Base-by-base conservation (phyloP, 495 filamentous ascomycete genomes). In the Cladorrhinum samala region DNA sequence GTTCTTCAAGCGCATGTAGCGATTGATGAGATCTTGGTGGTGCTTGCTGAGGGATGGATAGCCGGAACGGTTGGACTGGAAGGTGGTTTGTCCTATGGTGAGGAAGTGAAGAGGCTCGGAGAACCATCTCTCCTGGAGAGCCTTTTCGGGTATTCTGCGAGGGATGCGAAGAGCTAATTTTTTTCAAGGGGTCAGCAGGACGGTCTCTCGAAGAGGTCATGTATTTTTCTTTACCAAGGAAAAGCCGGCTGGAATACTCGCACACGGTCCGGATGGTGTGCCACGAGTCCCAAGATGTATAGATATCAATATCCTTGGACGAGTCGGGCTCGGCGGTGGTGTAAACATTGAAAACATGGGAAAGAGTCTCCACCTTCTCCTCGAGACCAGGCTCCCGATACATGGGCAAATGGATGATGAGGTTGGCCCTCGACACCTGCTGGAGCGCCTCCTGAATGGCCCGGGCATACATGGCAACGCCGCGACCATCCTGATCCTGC, bases 221-320 rank as follows among this genome's bases (percentile, higher is more conserved):
- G n/a, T n/a, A n/a, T n/a, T n/a, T n/a, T n/a, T n/a, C n/a, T 89
- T 75, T 86, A 97, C 92, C 91, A 71, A 96, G 82, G 52, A 85
- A 86, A 49, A 98, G 76, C 67, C 88, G 80, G 45, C 77, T 64
- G 67, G 85, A 84, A 61, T 97, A 96, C 72, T 82, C 89, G 82
- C 90, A 97, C 21, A 88, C 73, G 40, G 86, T 85, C 49, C 94
- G 76, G 58, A 97, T 88, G 30, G 82, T 73, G 67, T 97, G 85
- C 93, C 93, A 98, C 8, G 86, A 85, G 72, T 96, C 92, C 94
- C 93, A 98, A 6, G 84, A 77, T 37, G 81, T 84, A 57, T 85
- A 91, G 3, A 83, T 65, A 59, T 90, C 86, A 27, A 82, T 65
- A 18, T 83, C 72, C 46, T 66, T 49, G 27, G 27, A 33, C 11